These are phyloP conservation scores for Arthrobotrys sinensis DNA, from an alignment of 2,329 filamentous ascomycete species.

Conservation along the genomic window DNA sequence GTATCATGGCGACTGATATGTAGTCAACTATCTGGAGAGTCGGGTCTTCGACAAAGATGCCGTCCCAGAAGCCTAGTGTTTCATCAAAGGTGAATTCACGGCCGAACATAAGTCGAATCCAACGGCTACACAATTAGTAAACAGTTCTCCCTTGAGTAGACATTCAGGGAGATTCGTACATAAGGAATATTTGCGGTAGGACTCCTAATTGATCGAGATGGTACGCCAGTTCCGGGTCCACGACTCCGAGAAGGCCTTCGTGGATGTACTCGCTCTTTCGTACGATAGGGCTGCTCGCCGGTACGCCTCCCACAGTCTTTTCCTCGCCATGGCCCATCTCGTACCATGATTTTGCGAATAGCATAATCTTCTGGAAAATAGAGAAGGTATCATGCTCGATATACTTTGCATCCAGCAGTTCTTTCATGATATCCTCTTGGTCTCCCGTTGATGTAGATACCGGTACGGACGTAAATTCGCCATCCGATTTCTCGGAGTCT, in stretches of 20 bases:
- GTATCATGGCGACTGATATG: conserved; percentile 93
- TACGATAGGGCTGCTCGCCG: conserved; percentile 80
- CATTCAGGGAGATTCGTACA: conserved; percentile 72
- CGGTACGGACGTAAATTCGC: conserved; percentile 38
- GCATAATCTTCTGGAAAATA: conserved; percentile 89
- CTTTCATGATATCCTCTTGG: conserved; percentile 73
- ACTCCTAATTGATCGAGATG: conserved; percentile 89
- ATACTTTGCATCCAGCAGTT: conserved; percentile 79
- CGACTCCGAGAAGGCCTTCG: conserved; percentile 80
- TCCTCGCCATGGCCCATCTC: conserved; percentile 74
- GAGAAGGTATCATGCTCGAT: conserved; percentile 93
- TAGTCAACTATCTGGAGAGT: conserved; percentile 85
- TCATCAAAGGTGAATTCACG: conserved; percentile 93
- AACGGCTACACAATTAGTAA: conserved; percentile 74
- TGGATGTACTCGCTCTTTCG: conserved; percentile 89
- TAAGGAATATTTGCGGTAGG: conserved; percentile 95
- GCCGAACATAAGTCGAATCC: conserved; percentile 93
- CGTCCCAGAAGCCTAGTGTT: conserved; percentile 88
- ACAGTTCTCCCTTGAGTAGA: not conserved
- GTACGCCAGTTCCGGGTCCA: conserved; percentile 85
- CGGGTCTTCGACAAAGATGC: conserved; percentile 88
- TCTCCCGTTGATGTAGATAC: conserved; percentile 64
- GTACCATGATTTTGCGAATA: conserved; percentile 87
- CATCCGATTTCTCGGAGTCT: conserved; percentile 40
- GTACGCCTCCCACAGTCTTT: conserved; percentile 68